Evolutionary conservation across 1,284 basidiomycete genomes (phyloP).

Genomic region (Neotropicomus parvogracilis): DNA sequence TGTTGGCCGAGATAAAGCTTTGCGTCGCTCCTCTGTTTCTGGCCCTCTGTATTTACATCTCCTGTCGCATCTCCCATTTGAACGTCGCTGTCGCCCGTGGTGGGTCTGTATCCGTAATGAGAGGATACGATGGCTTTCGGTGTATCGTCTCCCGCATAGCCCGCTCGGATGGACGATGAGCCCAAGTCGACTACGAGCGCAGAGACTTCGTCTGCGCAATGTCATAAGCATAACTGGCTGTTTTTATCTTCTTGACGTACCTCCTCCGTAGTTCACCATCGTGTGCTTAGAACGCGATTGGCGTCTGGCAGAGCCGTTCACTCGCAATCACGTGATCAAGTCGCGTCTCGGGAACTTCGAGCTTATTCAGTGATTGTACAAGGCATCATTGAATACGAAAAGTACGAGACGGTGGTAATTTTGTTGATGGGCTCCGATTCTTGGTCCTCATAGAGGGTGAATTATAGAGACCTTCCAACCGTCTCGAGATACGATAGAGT

Average conservation of each 20-base stretch:
- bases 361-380: too few relatives aligned
- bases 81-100: slow-evolving; percentile 47
- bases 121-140: slow-evolving; percentile 92
- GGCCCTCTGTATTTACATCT: slow-evolving; percentile 33
- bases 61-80: slow-evolving; percentile 48
- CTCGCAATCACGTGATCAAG: too few relatives aligned
- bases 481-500: background rate
- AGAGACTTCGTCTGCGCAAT: slow-evolving; percentile 78
- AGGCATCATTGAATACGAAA: too few relatives aligned
- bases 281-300: background rate
- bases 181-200: slow-evolving; percentile 96
- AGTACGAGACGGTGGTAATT: too few relatives aligned
- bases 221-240: background rate
- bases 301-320: too few relatives aligned
- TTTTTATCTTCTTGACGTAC: slow-evolving; percentile 37
- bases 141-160: slow-evolving; percentile 96
- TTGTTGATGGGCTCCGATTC: too few relatives aligned
- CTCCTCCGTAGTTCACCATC: slow-evolving; percentile 75
- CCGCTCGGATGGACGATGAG: slow-evolving; percentile 83
- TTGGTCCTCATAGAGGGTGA: too few relatives aligned
- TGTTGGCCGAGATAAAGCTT: slow-evolving; percentile 87
- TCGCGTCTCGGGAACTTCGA: too few relatives aligned
- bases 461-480: background rate
- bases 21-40: slow-evolving; percentile 41
- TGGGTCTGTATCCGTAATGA: slow-evolving; percentile 74